Evolutionary conservation across 148 eudicot genomes (phyloP).

Genomic region (Chenopodium suecicum): DNA sequence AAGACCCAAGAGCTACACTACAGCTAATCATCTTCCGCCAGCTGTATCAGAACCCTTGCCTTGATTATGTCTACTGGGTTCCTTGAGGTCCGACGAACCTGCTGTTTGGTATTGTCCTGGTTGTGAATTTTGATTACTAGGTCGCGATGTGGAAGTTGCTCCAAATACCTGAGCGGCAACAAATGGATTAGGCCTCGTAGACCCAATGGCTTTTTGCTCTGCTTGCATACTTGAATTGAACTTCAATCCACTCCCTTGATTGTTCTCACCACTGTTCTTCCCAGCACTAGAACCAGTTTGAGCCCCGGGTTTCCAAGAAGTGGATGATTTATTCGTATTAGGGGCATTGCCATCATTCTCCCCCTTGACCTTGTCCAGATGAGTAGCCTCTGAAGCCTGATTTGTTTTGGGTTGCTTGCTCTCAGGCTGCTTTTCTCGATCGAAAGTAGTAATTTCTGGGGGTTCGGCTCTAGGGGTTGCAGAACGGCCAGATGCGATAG

Average conservation of each 20-base stretch:
- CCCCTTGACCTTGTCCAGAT: slow-evolving; percentile 36
- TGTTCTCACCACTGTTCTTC: slow-evolving; percentile 32
- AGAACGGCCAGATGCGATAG: slow-evolving; percentile 74
- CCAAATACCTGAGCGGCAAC: slow-evolving; percentile 27
- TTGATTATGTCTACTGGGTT: slow-evolving; percentile 34
- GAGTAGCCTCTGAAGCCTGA: slow-evolving; percentile 31
- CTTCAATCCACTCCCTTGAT: slow-evolving; percentile 22
- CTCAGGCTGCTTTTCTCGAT: slow-evolving; percentile 56
- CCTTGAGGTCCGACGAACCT: slow-evolving; percentile 35
- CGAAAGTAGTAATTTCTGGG: slow-evolving; percentile 36
- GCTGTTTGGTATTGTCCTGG: slow-evolving; percentile 32
- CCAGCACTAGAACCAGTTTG: slow-evolving; percentile 33
- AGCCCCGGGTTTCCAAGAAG: slow-evolving; percentile 49
- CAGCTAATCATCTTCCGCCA: slow-evolving; percentile 16
- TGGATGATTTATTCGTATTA: slow-evolving; percentile 20
- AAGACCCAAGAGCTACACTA: not conserved
- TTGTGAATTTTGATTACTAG: slow-evolving; percentile 37
- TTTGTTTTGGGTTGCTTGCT: slow-evolving; percentile 39
- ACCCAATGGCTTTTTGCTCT: slow-evolving; percentile 36
- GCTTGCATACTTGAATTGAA: slow-evolving; percentile 29
- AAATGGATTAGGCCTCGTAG: slow-evolving; percentile 40
- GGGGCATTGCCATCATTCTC: slow-evolving; percentile 37
- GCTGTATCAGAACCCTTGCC: slow-evolving; percentile 34
- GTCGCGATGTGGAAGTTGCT: slow-evolving; percentile 27
- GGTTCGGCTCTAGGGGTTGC: slow-evolving; percentile 45